phyloP scores from a whole-genome alignment of 2,329 filamentous ascomycete genomes.

The Venturia nashicola region DNA sequence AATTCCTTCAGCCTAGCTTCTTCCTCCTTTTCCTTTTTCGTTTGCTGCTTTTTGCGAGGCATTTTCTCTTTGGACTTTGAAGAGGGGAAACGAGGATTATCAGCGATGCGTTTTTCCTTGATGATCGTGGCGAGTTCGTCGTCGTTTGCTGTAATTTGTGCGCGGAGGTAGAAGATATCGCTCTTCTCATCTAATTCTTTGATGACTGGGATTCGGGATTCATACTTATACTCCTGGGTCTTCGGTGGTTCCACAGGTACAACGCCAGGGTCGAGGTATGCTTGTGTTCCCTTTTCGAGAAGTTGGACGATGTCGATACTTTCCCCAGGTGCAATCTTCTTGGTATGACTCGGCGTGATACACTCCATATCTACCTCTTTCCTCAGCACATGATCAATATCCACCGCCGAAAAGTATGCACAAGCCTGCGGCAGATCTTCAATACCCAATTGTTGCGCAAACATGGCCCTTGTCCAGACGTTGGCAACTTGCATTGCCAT shows the following conservation, averaged over 20 bases:
- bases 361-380: conserved; percentile 99
- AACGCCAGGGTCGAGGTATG: conserved; percentile 50
- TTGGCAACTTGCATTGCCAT: conserved; percentile 93
- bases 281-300: conserved; percentile 56
- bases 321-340: conserved; percentile 72
- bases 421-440: conserved; percentile 87
- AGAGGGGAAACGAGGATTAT: background rate
- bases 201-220: conserved; percentile 6
- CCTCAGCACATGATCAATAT: conserved; percentile 88
- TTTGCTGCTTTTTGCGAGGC: background rate
- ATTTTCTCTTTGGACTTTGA: background rate
- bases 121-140: conserved; percentile 5
- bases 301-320: conserved; percentile 72
- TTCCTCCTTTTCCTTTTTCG: conserved; percentile 3
- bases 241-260: background rate
- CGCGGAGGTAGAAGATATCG: conserved; percentile 8
- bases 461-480: conserved; percentile 95
- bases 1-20: background rate
- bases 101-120: conserved; percentile 2
- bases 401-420: conserved; percentile 90
- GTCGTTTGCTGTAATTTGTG: conserved; percentile 8
- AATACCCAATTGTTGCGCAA: conserved; percentile 88
- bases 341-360: conserved; percentile 73
- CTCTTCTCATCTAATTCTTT: background rate
- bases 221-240: background rate